phyloP scores from a whole-genome alignment of 2,329 filamentous ascomycete species.

The Phoma sp. region DNA sequence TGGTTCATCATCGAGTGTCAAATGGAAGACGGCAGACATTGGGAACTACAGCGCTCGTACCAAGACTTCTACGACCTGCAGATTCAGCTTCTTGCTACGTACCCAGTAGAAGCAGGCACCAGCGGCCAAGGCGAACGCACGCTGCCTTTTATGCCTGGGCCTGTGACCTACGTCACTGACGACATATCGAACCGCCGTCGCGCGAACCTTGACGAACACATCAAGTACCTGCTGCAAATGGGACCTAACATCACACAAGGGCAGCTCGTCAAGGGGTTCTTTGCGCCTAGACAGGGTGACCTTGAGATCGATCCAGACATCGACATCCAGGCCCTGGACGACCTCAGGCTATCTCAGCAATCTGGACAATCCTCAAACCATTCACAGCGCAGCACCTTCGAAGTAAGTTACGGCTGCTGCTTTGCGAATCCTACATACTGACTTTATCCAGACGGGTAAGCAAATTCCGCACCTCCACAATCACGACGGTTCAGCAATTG shows the following conservation, averaged over 20 bases:
- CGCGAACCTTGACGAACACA: constrained; percentile 92
- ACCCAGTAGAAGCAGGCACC: constrained; percentile 91
- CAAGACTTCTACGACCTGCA: constrained; percentile 99
- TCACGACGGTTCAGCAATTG: constrained; percentile 40
- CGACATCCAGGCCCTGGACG: constrained; percentile 61
- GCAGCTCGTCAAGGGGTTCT: constrained; percentile 85
- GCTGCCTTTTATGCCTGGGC: constrained; percentile 95
- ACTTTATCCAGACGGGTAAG: constrained; percentile 67
- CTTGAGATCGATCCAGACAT: constrained; percentile 82
- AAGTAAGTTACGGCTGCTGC: constrained; percentile 51
- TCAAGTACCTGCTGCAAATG: constrained; percentile 86
- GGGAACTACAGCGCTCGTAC: constrained; percentile 94
- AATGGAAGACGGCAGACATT: constrained; percentile 87
- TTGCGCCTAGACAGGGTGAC: constrained; percentile 86
- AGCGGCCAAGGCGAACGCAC: constrained; percentile 75
- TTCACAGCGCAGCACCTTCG: constrained; percentile 58
- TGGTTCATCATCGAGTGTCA: constrained; percentile 96
- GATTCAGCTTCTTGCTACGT: constrained; percentile 88
- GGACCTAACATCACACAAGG: constrained; percentile 84
- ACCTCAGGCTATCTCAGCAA: constrained; percentile 73
- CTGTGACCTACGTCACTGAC: constrained; percentile 97
- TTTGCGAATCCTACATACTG: constrained; percentile 19
- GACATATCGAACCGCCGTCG: constrained; percentile 92
- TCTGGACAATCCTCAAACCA: constrained; percentile 50
- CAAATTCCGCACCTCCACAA: constrained; percentile 39